A percentile compares a stretch with the other conserved stretches of the same genome.
phyloP scores from a whole-genome alignment of 441 rosid species.

The Bruguiera hainesii region DNA sequence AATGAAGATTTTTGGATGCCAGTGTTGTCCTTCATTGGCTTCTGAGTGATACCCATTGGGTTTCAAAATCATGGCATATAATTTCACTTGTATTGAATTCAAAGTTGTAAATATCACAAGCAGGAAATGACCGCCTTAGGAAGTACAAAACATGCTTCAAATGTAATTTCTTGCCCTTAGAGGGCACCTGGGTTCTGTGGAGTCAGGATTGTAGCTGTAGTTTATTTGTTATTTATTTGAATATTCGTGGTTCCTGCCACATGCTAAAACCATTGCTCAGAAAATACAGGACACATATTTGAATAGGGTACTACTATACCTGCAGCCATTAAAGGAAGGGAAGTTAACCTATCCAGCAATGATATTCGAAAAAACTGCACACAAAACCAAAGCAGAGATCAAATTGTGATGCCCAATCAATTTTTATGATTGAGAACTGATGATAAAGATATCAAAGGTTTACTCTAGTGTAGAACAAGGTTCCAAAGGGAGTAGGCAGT shows the following conservation, averaged over 20 bases:
- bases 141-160: too few species aligned
- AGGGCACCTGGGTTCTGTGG: too few species aligned
- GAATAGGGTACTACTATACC: slow-evolving; percentile 30
- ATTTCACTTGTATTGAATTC: too few species aligned
- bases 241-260: neutral
- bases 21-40: neutral
- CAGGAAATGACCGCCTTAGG: too few species aligned
- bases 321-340: slow-evolving; percentile 60
- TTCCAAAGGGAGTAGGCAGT: slow-evolving; percentile 58
- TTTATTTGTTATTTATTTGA: too few species aligned
- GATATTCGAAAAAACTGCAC: slow-evolving; percentile 49
- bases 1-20: neutral
- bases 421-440: neutral
- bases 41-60: neutral
- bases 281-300: neutral
- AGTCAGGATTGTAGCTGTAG: too few species aligned
- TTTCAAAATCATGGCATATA: neutral
- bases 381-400: slow-evolving; percentile 2
- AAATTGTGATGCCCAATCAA: neutral
- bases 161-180: too few species aligned
- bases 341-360: slow-evolving; percentile 46
- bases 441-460: slow-evolving; percentile 10
- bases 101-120: too few species aligned
- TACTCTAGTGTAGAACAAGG: slow-evolving; percentile 52
- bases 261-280: neutral